Evolutionary conservation across 2,329 filamentous ascomycete species (phyloP).

Genomic region (Ophiostoma piceae): DNA sequence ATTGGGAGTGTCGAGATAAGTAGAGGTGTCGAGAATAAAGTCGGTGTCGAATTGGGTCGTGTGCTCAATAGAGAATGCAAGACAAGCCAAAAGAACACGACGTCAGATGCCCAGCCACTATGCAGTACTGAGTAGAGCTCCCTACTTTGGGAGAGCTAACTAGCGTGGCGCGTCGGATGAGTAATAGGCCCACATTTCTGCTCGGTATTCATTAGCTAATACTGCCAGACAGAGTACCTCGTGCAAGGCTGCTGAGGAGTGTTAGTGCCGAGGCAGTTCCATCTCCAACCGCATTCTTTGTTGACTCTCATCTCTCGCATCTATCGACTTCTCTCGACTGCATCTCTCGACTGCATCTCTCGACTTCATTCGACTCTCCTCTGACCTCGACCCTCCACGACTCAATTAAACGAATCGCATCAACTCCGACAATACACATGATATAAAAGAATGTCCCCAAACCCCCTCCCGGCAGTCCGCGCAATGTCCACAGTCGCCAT

Average conservation of each 20-base stretch:
- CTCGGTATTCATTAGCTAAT: background rate
- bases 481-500: constrained; percentile 21
- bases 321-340: no score
- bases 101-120: constrained; percentile 20
- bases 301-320: background rate
- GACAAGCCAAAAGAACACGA: constrained; percentile 21
- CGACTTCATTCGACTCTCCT: no score
- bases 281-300: background rate
- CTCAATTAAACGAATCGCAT: no score
- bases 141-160: background rate
- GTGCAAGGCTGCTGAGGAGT: constrained; percentile 1
- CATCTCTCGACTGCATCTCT: background rate
- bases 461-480: constrained; percentile 19
- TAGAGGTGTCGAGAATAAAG: no score
- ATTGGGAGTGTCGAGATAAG: no score
- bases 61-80: no score
- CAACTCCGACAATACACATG: no score
- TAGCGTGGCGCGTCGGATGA: constrained; percentile 7
- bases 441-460: background rate
- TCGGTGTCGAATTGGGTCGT: background rate
- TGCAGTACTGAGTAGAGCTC: background rate
- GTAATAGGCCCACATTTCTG: background rate
- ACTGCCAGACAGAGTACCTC: background rate
- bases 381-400: no score
- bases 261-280: background rate